phyloP scores from a whole-genome alignment of 306 rosid genomes.

The Psophocarpus tetragonolobus region DNA sequence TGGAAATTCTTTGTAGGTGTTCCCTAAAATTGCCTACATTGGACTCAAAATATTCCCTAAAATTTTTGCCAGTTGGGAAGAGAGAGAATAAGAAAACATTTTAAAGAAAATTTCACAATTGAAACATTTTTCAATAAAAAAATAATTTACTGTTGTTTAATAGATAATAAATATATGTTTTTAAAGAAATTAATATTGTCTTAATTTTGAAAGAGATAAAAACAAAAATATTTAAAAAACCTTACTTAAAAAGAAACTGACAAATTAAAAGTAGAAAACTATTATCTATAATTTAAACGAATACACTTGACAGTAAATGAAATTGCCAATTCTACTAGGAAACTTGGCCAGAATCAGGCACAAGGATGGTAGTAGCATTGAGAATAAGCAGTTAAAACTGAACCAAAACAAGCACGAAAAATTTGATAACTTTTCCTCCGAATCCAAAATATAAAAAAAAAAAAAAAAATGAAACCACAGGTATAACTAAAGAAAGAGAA shows the following conservation, averaged over 20 bases:
- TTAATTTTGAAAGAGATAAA: too few species aligned
- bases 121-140: too few species aligned
- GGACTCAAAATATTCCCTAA: not conserved
- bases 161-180: too few species aligned
- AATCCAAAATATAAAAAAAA: not conserved
- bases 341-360: not conserved
- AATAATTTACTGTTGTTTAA: too few species aligned
- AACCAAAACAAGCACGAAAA: conserved; percentile 16
- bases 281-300: not conserved
- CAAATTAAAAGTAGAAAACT: too few species aligned
- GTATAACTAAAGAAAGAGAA: not conserved
- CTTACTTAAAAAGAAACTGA: too few species aligned
- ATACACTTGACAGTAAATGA: not conserved
- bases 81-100: too few species aligned
- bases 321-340: not conserved
- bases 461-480: not conserved
- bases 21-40: not conserved
- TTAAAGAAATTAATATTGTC: too few species aligned
- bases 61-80: not conserved
- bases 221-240: too few species aligned
- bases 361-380: not conserved
- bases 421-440: not conserved
- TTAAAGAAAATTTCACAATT: too few species aligned
- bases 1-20: not conserved
- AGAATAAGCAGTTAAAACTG: not conserved